These are phyloP conservation scores for Aspergillus jensenii DNA, from an alignment of 2,329 filamentous ascomycete species.

Conservation along the genomic window DNA sequence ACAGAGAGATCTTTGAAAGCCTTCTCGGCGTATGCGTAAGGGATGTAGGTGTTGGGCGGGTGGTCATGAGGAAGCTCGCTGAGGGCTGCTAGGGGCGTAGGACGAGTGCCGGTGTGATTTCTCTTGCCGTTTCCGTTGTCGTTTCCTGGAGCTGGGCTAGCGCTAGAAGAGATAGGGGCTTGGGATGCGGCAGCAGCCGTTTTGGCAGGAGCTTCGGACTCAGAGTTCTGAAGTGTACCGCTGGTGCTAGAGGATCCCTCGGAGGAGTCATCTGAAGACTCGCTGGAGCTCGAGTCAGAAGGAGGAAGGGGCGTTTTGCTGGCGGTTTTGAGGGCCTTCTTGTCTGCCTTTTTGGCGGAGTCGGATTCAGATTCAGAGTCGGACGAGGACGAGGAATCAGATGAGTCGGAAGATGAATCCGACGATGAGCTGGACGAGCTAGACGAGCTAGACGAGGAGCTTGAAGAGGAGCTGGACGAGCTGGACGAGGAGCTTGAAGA, in stretches of 20 bases:
- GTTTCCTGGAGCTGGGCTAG: constrained; percentile 45
- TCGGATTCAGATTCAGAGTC: constrained; percentile 29
- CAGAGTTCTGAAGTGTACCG: constrained; percentile 30
- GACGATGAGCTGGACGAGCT: constrained; percentile 23
- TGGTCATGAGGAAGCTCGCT: constrained; percentile 65
- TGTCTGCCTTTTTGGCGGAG: constrained; percentile 16
- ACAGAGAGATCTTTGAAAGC: constrained; percentile 86
- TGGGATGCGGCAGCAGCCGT: background rate
- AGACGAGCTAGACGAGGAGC: constrained; percentile 23
- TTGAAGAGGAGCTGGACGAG: constrained; percentile 18
- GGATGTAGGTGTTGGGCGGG: constrained; percentile 78
- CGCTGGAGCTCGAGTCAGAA: constrained; percentile 31
- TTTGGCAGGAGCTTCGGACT: constrained; percentile 25
- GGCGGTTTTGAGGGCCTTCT: constrained; percentile 34
- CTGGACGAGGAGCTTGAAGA: constrained; percentile 23
- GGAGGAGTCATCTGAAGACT: constrained; percentile 24
- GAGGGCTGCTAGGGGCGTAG: constrained; percentile 77
- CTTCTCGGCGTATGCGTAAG: constrained; percentile 83
- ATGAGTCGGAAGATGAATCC: constrained; percentile 18
- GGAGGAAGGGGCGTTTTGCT: constrained; percentile 37
- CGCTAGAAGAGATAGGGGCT: constrained; percentile 51
- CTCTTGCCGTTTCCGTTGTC: constrained; percentile 29
- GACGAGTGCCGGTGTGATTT: constrained; percentile 52
- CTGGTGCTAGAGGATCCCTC: constrained; percentile 34
- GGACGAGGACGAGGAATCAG: constrained; percentile 35